Evolutionary conservation across 139 green algal genomes (phyloP).

Genomic region (Coelastrella sp.): DNA sequence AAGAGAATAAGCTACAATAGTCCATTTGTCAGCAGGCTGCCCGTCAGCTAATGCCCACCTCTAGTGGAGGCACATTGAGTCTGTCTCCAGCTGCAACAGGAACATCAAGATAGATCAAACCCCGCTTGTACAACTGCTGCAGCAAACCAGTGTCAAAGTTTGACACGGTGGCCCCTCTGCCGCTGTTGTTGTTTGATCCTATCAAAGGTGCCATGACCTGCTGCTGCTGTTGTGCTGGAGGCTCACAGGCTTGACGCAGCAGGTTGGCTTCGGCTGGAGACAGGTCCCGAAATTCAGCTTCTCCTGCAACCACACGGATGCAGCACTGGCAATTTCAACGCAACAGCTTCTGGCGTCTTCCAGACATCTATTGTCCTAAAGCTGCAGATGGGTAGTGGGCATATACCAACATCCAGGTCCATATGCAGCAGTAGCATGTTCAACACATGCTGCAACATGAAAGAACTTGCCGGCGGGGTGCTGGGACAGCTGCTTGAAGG

Average conservation of each 20-base stretch:
- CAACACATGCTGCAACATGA: background rate
- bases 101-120: conserved; percentile 92
- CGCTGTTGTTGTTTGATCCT: background rate
- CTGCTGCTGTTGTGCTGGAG: conserved; percentile 1
- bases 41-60: conserved; percentile 53
- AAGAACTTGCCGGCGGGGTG: too few species aligned
- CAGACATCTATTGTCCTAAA: too few species aligned
- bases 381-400: too few species aligned
- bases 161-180: background rate
- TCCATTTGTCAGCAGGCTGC: background rate
- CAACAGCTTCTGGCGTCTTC: too few species aligned
- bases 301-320: conserved; percentile 63
- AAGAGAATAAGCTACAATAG: too few species aligned
- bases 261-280: conserved; percentile 75
- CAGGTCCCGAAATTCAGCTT: conserved; percentile 83
- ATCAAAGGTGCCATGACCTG: background rate
- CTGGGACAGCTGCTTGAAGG: too few species aligned
- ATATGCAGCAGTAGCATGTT: background rate
- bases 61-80: conserved; percentile 88
- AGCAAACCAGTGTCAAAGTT: conserved; percentile 47
- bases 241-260: conserved; percentile 58
- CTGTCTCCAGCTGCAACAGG: conserved; percentile 82
- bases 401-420: too few species aligned
- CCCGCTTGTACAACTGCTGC: conserved; percentile 59
- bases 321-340: too few species aligned